A percentile compares a stretch with the other conserved stretches of the same genome.
Evolutionary conservation across 768 basidiomycete species (phyloP).

Genomic region (Mycena epipterygia): DNA sequence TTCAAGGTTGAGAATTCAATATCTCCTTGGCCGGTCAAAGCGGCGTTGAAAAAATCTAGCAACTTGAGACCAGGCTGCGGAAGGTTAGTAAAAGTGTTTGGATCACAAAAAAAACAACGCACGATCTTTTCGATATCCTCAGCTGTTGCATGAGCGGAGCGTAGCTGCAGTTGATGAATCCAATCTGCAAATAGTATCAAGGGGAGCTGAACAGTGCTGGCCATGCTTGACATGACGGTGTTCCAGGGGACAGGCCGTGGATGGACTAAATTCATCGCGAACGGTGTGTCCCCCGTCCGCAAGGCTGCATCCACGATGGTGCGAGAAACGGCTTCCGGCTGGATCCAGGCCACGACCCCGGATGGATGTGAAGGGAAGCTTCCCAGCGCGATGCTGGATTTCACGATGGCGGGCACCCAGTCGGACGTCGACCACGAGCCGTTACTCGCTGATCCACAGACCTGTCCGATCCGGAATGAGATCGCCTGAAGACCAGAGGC

Average conservation of each 20-base stretch:
- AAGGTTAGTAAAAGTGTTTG: no score
- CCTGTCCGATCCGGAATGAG: no score
- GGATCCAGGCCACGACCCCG: slow-evolving; percentile 52
- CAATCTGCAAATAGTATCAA: slow-evolving; percentile 46
- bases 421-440: no score
- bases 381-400: no score
- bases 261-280: slow-evolving; percentile 42
- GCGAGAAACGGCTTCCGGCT: slow-evolving; percentile 49
- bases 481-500: no score
- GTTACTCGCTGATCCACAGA: no score
- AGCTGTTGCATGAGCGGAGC: slow-evolving; percentile 36
- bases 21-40: no score
- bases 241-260: slow-evolving; percentile 35
- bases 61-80: no score
- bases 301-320: slow-evolving; percentile 50
- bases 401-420: no score
- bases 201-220: slow-evolving; percentile 29
- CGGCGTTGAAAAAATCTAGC: no score
- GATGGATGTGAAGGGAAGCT: slow-evolving; percentile 24
- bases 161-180: slow-evolving; percentile 44
- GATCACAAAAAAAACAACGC: no score
- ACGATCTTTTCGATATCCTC: no score
- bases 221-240: slow-evolving; percentile 43
- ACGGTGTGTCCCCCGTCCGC: slow-evolving; percentile 31
- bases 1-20: slow-evolving; percentile 8